These are phyloP conservation scores for Cetradonia linearis DNA, from an alignment of 495 filamentous ascomycete genomes.

Conservation along the genomic window DNA sequence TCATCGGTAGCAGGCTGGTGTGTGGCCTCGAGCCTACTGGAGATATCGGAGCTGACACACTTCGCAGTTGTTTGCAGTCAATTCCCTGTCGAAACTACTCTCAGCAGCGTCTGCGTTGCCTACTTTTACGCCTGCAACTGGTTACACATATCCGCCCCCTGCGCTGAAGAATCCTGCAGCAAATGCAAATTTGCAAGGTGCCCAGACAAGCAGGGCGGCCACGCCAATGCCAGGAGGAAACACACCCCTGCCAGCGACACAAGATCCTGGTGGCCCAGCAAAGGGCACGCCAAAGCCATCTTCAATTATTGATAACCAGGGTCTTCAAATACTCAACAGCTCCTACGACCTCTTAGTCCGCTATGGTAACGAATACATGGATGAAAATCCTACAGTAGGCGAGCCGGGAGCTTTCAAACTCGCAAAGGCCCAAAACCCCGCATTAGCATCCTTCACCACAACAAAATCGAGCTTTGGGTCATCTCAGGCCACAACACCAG, in stretches of 20 bases:
- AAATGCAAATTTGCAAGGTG: conserved; percentile 26
- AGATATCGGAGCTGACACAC: conserved; percentile 23
- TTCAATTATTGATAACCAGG: conserved; percentile 30
- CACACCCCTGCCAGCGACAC: conserved; percentile 29
- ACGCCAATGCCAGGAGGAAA: conserved; percentile 50
- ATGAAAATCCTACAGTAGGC: conserved; percentile 80
- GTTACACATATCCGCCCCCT: conserved; percentile 61
- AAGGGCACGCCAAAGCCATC: conserved; percentile 4
- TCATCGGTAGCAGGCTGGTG: conserved; percentile 69
- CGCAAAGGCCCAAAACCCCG: conserved; percentile 36
- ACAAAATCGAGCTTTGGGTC: conserved; percentile 11
- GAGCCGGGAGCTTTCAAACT: conserved; percentile 80
- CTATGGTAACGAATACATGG: conserved; percentile 73
- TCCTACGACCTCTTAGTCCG: conserved; percentile 53
- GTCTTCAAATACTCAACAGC: conserved; percentile 53
- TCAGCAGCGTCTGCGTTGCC: conserved; percentile 51
- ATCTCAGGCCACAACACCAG: conserved; percentile 9
- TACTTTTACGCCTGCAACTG: conserved; percentile 60
- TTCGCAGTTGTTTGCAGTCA: conserved; percentile 48
- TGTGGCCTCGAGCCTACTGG: conserved; percentile 17
- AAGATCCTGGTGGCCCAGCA: conserved; percentile 29
- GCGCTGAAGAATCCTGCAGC: conserved; percentile 32
- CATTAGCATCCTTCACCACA: conserved; percentile 15
- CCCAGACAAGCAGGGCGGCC: conserved; percentile 44
- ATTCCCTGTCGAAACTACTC: conserved; percentile 58